Conservation (phyloP, 192 early-diverging fungal species). For the Podila clonocystis region DNA sequence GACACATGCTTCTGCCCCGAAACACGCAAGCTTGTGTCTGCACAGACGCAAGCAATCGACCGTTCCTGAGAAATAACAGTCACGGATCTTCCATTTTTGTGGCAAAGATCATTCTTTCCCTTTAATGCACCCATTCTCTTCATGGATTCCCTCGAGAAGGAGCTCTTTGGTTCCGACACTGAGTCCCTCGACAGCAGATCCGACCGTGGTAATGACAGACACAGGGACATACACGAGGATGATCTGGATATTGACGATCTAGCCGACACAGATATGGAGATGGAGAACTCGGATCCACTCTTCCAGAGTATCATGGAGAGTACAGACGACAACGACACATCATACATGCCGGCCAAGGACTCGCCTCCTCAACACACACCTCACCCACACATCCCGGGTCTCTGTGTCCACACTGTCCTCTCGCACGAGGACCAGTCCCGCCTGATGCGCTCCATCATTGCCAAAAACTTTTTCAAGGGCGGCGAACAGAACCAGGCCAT, state of each 20-base stretch:
- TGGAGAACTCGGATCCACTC: slow-evolving; percentile 12
- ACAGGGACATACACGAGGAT: background rate
- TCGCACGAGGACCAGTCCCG: slow-evolving; percentile 29
- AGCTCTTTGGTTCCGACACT: slow-evolving; percentile 41
- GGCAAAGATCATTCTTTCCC: too few species aligned
- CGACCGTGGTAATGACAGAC: background rate
- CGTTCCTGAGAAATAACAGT: too few species aligned
- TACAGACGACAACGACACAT: background rate
- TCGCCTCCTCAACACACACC: slow-evolving; percentile 11
- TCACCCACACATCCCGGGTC: slow-evolving; percentile 17
- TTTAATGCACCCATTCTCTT: too few species aligned
- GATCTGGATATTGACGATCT: background rate
- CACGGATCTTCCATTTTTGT: too few species aligned
- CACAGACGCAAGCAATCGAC: too few species aligned
- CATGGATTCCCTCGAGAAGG: slow-evolving; percentile 24
- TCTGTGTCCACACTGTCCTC: slow-evolving; percentile 25
- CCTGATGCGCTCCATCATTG: slow-evolving; percentile 33
- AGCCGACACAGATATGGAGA: background rate
- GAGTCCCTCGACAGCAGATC: background rate
- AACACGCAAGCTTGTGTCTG: too few species aligned
- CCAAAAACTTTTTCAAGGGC: slow-evolving; percentile 38
- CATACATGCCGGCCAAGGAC: background rate
- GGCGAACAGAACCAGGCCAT: slow-evolving; percentile 60
- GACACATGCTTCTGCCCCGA: too few species aligned
- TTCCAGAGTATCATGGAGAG: slow-evolving; percentile 42